Percentiles rank a stretch among this genome's conserved stretches.
These are phyloP conservation scores for Paecilomyces formosus DNA, from an alignment of 2,329 filamentous ascomycete species.

Conservation along the genomic window DNA sequence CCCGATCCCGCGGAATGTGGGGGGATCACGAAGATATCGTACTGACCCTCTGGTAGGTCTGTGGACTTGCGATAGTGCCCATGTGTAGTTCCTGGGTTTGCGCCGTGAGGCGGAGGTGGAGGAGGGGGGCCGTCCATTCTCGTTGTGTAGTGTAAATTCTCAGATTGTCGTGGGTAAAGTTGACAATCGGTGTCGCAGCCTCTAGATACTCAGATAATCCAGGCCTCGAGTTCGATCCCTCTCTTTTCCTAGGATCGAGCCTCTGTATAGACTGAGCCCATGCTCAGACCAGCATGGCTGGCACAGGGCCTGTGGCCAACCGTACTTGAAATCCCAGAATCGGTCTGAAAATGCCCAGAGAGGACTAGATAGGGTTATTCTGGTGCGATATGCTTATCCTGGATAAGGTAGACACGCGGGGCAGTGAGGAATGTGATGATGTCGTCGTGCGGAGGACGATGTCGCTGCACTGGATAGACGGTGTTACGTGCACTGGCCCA, in stretches of 20 bases:
- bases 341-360: neutral
- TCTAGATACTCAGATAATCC: conserved; percentile 2
- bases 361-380: conserved; percentile 5
- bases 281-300: conserved; percentile 20
- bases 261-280: conserved; percentile 17
- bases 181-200: neutral
- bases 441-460: neutral
- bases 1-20: conserved; percentile 82
- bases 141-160: neutral
- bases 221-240: neutral
- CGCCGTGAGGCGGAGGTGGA: conserved; percentile 80
- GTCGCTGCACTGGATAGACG: neutral
- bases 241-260: conserved; percentile 7
- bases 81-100: conserved; percentile 61
- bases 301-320: conserved; percentile 25
- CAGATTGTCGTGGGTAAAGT: neutral
- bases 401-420: neutral
- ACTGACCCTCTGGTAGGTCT: conserved; percentile 78
- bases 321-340: conserved; percentile 15
- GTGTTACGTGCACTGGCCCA: neutral
- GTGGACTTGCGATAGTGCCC: conserved; percentile 37
- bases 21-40: conserved; percentile 95
- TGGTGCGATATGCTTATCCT: neutral
- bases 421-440: conserved; percentile 9
- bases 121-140: conserved; percentile 45